Base-by-base conservation (phyloP, 352 stramenopile genomes). In the Phytophthora hybrid region DNA sequence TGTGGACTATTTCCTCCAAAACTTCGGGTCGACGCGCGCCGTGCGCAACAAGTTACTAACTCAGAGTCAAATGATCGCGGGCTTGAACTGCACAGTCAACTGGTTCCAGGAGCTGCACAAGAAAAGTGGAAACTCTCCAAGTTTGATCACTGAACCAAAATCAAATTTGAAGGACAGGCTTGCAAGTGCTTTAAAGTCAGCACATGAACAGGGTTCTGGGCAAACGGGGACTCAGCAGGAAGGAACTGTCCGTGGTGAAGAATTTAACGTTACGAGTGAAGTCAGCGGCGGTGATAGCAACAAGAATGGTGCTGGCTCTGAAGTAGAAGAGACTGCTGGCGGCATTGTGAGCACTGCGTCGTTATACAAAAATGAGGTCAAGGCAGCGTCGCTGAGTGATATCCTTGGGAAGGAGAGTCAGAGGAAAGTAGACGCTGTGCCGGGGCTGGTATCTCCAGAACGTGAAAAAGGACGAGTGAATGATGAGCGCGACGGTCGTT, bases 1-100 rank as follows among this genome's bases (percentile, higher is more conserved):
- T 56, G 18, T 71, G 32, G 23, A 66, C 9, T 66, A 59, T 41
- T 71, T 71, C 32, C 47, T 71, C 2, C 37, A 19, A 13, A 56
- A 10, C n/a, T 69, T 49, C 32, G 63, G 63, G 13, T 63, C 63
- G 21, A 63, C 53, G 10, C 44, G 44, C n/a, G 55, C 53, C 11
- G 63, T 63, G 18, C 54, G 63, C 29, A 6, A 26, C 14, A 19
- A 26, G 21, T 21, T 70, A 14, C 18, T 31, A 11, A 32, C 3
- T 34, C 41, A 53, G 21, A 47, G 9, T 4, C 53, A 49, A 46
- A 9, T 53, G 18, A 41, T 63, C 46, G 31, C 16, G 29, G 23
- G 46, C 29, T 16, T 69, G 29, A 55, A 51, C 0, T n/a, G 39
- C 63, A 63, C 52, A 16, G 4, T 69, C 1, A 31, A 26, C 31